Evolutionary conservation across 2,329 filamentous ascomycete genomes (phyloP).

Genomic region (Colletotrichum camelliae): DNA sequence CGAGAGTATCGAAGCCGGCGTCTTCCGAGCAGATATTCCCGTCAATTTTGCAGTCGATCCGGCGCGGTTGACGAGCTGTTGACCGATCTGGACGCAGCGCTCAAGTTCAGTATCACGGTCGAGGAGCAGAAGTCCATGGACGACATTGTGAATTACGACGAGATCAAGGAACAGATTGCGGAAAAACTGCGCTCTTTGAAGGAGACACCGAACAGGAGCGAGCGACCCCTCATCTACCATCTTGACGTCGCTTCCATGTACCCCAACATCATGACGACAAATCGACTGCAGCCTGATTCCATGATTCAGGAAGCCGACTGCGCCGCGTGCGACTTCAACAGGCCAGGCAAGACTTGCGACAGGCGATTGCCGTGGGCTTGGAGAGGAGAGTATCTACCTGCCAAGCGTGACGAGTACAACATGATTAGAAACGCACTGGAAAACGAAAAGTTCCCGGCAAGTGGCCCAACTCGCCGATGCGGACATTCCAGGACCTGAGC

Average conservation of each 20-base stretch:
- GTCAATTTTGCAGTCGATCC: slow-evolving; percentile 93
- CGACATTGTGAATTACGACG: slow-evolving; percentile 81
- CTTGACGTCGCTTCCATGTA: slow-evolving; percentile 99
- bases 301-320: slow-evolving; percentile 98
- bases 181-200: slow-evolving; percentile 75
- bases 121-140: slow-evolving; percentile 85
- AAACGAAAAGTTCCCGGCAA: slow-evolving; percentile 90
- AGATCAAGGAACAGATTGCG: slow-evolving; percentile 83
- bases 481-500: slow-evolving; percentile 81
- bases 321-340: slow-evolving; percentile 97
- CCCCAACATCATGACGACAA: slow-evolving; percentile 99
- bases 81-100: slow-evolving; percentile 82
- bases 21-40: slow-evolving; percentile 94
- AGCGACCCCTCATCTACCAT: slow-evolving; percentile 94
- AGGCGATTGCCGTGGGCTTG: slow-evolving; percentile 94
- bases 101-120: slow-evolving; percentile 85
- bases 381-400: slow-evolving; percentile 96
- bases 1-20: slow-evolving; percentile 97
- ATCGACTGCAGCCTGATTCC: slow-evolving; percentile 96
- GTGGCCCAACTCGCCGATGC: slow-evolving; percentile 69
- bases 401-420: slow-evolving; percentile 98
- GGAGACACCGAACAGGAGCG: slow-evolving; percentile 81
- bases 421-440: slow-evolving; percentile 94
- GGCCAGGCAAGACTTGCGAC: slow-evolving; percentile 96
- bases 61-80: slow-evolving; percentile 88